These are phyloP conservation scores for Chaetomium cochliodes DNA, from an alignment of 495 filamentous ascomycete species.

Conservation along the genomic window DNA sequence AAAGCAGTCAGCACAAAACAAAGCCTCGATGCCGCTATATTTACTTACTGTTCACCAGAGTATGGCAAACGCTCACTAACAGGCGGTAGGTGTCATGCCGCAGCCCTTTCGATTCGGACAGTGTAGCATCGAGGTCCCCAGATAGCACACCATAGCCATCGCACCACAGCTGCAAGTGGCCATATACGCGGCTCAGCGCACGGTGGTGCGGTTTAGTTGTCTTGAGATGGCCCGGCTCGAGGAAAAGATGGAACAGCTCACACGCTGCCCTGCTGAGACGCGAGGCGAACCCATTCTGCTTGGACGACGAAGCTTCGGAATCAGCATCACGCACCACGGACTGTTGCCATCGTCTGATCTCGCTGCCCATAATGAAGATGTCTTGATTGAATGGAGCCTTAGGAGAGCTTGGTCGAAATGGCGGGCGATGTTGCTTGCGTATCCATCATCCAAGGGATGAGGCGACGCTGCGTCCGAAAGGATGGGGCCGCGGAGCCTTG, in stretches of 20 bases:
- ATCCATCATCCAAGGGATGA: no score
- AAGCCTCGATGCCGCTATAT: not conserved
- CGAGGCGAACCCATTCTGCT: not conserved
- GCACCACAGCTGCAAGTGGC: conserved; percentile 5
- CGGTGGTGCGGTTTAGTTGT: not conserved
- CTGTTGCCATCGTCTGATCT: not conserved
- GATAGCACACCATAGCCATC: not conserved
- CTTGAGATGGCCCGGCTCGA: not conserved
- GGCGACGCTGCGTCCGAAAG: no score
- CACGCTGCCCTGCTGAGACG: not conserved
- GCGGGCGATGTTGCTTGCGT: not conserved
- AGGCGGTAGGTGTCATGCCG: not conserved
- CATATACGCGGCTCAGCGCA: not conserved
- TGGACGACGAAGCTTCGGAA: not conserved
- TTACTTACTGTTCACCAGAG: not conserved
- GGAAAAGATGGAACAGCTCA: not conserved
- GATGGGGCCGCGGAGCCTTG: not conserved
- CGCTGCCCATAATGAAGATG: not conserved
- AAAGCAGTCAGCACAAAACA: not conserved
- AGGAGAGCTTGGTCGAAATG: not conserved
- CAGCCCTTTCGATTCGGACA: not conserved
- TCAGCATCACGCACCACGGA: not conserved
- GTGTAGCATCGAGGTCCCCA: not conserved
- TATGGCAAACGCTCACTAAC: conserved; percentile 1
- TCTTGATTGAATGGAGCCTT: not conserved